Conservation (phyloP, 73 alveolate species). For the Paramecium caudatum region DNA sequence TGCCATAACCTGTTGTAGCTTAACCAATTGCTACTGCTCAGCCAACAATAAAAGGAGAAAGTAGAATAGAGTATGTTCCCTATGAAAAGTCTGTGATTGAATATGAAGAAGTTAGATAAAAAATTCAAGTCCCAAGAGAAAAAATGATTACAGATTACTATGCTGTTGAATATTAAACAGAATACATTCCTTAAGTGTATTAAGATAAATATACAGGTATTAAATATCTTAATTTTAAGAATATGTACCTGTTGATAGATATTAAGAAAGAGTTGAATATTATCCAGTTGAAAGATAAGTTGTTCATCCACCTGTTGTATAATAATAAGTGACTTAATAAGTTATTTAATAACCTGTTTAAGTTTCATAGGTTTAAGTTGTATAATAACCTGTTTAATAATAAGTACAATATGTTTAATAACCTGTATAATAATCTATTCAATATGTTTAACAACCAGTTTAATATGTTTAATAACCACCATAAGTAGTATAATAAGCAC, state of each 20-base stretch:
- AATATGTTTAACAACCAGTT: constrained; percentile 38
- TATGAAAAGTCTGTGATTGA: constrained; percentile 71
- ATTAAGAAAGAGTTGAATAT: constrained; percentile 76
- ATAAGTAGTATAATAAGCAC: not conserved
- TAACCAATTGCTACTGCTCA: constrained; percentile 13
- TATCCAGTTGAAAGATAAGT: constrained; percentile 74
- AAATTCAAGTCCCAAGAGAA: constrained; percentile 69
- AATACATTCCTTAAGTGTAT: constrained; percentile 75
- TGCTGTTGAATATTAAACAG: constrained; percentile 76
- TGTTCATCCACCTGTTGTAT: constrained; percentile 44
- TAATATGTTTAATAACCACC: not conserved
- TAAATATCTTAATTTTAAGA: not conserved
- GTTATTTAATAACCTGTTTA: constrained; percentile 46
- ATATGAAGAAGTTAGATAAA: constrained; percentile 75
- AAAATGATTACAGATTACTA: constrained; percentile 73
- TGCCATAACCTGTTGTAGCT: too few relatives aligned
- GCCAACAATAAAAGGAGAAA: constrained; percentile 69
- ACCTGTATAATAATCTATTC: not conserved
- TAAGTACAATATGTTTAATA: constrained; percentile 22
- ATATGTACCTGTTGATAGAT: constrained; percentile 75
- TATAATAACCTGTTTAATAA: not conserved
- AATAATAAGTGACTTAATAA: not conserved
- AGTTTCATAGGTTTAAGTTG: too few relatives aligned
- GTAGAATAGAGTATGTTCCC: constrained; percentile 75
- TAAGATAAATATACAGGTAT: constrained; percentile 71